Conservation (phyloP, 129 eudicot species). For the Lonicera japonica region DNA sequence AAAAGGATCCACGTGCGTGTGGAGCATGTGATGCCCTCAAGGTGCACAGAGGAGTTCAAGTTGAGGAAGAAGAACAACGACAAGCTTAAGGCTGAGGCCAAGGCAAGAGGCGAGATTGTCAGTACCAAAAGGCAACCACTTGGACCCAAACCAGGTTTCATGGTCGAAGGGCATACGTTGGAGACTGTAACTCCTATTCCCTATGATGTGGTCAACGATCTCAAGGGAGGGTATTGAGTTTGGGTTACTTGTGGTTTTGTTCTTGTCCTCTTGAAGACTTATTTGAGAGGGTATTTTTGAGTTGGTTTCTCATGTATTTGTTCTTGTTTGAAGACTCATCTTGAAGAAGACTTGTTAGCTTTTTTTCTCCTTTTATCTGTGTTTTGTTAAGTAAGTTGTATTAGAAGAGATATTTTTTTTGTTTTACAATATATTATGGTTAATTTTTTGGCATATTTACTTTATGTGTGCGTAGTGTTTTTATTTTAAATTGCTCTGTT, state of each 20-base stretch:
- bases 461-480: too few relatives aligned
- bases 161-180: conserved; percentile 79
- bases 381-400: conserved; percentile 6
- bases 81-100: conserved; percentile 72
- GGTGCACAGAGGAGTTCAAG: conserved; percentile 77
- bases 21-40: conserved; percentile 78
- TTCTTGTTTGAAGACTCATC: conserved; percentile 3
- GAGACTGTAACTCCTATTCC: conserved; percentile 95
- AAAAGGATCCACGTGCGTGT: conserved; percentile 89
- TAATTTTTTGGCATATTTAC: too few relatives aligned
- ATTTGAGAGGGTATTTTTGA: too few relatives aligned
- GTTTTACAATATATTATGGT: neutral
- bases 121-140: conserved; percentile 84
- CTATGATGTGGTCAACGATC: conserved; percentile 89
- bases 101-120: conserved; percentile 65
- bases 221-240: conserved; percentile 80
- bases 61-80: conserved; percentile 67
- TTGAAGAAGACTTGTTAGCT: conserved; percentile 2
- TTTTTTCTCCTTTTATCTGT: too few relatives aligned
- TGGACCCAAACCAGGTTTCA: conserved; percentile 89
- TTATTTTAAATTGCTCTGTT: too few relatives aligned
- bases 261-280: neutral
- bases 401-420: conserved; percentile 8
- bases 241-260: neutral
- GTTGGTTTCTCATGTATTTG: neutral